These are phyloP conservation scores for Talaromyces trachyspermus DNA, from an alignment of 495 filamentous ascomycete genomes.

Conservation along the genomic window DNA sequence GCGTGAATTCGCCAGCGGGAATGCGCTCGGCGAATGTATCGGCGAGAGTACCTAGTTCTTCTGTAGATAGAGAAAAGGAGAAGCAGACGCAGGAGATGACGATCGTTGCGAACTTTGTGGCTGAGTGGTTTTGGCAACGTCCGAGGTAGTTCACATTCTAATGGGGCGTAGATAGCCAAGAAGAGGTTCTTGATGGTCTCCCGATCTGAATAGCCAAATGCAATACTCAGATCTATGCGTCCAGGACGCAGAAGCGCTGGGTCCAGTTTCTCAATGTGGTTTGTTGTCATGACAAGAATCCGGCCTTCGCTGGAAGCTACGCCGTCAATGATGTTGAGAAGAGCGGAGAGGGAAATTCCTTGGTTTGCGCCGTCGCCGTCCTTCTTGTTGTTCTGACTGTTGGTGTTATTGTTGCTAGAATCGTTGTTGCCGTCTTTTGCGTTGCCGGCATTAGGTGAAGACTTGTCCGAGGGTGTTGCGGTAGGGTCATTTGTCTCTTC, in stretches of 20 bases:
- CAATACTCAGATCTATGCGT: slow-evolving; percentile 66
- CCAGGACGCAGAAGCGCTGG: slow-evolving; percentile 69
- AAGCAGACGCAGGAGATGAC: not conserved
- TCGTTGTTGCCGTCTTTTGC: not conserved
- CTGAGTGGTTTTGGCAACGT: too few species aligned
- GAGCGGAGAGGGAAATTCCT: slow-evolving; percentile 57
- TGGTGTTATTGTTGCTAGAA: not conserved
- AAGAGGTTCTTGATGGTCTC: slow-evolving; percentile 62
- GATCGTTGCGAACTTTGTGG: too few species aligned
- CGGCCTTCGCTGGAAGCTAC: slow-evolving; percentile 71
- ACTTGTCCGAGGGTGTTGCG: not conserved
- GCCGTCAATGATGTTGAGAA: slow-evolving; percentile 76
- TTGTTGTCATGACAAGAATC: slow-evolving; percentile 81
- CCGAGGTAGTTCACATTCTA: slow-evolving; percentile 18
- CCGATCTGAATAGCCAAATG: slow-evolving; percentile 57
- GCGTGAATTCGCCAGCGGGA: slow-evolving; percentile 47
- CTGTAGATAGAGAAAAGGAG: not conserved
- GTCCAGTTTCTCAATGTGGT: slow-evolving; percentile 69
- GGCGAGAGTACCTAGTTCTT: slow-evolving; percentile 22
- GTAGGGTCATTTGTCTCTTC: not conserved
- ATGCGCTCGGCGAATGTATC: slow-evolving; percentile 42
- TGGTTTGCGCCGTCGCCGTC: slow-evolving; percentile 10
- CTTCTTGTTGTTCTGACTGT: slow-evolving; percentile 1
- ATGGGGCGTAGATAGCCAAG: slow-evolving; percentile 58
- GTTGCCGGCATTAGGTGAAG: not conserved